Conservation (phyloP, 495 filamentous ascomycete genomes). For the Talaromyces stipitatus region DNA sequence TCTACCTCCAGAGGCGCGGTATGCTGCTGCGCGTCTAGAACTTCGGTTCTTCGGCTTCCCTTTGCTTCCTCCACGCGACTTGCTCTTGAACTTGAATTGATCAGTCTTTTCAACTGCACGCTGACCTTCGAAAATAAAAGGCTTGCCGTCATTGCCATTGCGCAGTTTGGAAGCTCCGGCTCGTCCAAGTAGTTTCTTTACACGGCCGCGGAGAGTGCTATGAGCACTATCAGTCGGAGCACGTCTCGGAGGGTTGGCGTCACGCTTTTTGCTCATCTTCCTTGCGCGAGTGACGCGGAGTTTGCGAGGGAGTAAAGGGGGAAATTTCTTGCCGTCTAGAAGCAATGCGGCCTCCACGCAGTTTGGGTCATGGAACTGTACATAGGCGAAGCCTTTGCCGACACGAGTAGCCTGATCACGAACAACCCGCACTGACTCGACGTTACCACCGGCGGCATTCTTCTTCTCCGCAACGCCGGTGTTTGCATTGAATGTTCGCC, state of each 20-base stretch:
- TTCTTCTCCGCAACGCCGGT: constrained; percentile 40
- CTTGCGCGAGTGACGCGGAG: constrained; percentile 83
- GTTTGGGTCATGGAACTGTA: constrained; percentile 88
- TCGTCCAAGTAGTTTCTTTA: constrained; percentile 72
- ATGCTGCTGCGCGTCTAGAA: constrained; percentile 55
- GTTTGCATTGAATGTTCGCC: constrained; percentile 66
- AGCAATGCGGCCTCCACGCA: constrained; percentile 82
- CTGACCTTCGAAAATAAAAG: constrained; percentile 83
- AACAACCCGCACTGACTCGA: constrained; percentile 92
- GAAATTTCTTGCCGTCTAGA: constrained; percentile 83
- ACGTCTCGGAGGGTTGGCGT: constrained; percentile 30
- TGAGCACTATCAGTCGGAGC: constrained; percentile 52
- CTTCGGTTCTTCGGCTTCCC: constrained; percentile 44
- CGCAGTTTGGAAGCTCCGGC: constrained; percentile 64
- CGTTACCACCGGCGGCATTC: constrained; percentile 51
- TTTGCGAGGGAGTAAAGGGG: constrained; percentile 80
- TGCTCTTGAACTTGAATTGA: constrained; percentile 49
- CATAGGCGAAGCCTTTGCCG: constrained; percentile 96
- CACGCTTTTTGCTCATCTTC: constrained; percentile 60
- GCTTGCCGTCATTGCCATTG: constrained; percentile 36
- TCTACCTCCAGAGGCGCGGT: constrained; percentile 51
- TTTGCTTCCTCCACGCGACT: constrained; percentile 48
- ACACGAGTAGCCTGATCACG: constrained; percentile 84
- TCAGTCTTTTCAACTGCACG: constrained; percentile 66
- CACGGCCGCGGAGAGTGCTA: constrained; percentile 70